A percentile compares a stretch with the other conserved stretches of the same genome.
Conservation (phyloP, 352 stramenopile genomes). For the Globisporangium sylvaticum region DNA sequence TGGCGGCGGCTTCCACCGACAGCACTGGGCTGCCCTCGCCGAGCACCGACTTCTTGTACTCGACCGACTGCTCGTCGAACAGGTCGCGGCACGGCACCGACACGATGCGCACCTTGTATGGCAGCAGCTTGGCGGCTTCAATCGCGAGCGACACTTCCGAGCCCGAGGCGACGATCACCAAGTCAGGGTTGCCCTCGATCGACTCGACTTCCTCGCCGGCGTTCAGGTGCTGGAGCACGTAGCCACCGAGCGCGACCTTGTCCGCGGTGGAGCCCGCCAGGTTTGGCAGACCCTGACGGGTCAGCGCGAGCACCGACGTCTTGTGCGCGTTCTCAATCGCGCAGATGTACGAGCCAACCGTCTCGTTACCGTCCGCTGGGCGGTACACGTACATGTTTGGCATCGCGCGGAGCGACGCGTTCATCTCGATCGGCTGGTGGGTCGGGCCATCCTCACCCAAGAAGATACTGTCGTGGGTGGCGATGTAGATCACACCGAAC, state of each 20-base stretch:
- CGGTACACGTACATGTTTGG: slow-evolving; percentile 98
- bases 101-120: slow-evolving; percentile 91
- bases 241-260: slow-evolving; percentile 89
- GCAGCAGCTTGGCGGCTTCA: slow-evolving; percentile 92
- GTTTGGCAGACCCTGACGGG: slow-evolving; percentile 88
- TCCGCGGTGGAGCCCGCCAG: slow-evolving; percentile 88
- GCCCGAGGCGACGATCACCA: slow-evolving; percentile 93
- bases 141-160: slow-evolving; percentile 95
- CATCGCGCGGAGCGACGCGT: slow-evolving; percentile 94
- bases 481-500: slow-evolving; percentile 97
- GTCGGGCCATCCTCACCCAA: slow-evolving; percentile 99
- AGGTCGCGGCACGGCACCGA: slow-evolving; percentile 97
- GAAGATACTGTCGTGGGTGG: slow-evolving; percentile 99
- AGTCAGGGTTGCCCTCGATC: slow-evolving; percentile 69
- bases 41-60: slow-evolving; percentile 96
- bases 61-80: slow-evolving; percentile 94
- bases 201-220: slow-evolving; percentile 79
- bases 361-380: slow-evolving; percentile 98
- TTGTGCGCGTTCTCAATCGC: slow-evolving; percentile 82
- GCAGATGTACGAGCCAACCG: slow-evolving; percentile 92
- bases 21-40: slow-evolving; percentile 93
- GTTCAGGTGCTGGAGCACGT: slow-evolving; percentile 71
- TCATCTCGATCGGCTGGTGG: slow-evolving; percentile 99
- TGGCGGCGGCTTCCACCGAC: slow-evolving; percentile 93
- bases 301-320: slow-evolving; percentile 93